These are phyloP conservation scores for Alternaria panax DNA, from an alignment of 2,329 filamentous ascomycete species.

Conservation along the genomic window DNA sequence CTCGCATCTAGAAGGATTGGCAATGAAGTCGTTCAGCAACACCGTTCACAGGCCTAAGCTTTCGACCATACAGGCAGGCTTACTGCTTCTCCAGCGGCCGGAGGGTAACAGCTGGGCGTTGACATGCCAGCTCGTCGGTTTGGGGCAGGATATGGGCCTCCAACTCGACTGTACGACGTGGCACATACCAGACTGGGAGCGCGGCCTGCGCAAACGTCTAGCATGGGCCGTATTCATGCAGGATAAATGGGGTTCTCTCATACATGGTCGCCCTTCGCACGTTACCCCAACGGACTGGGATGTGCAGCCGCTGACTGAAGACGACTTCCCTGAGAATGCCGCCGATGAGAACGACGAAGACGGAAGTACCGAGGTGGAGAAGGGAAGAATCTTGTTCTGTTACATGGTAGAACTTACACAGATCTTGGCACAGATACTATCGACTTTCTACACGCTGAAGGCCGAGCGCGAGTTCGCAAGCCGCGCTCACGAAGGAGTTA, in stretches of 20 bases:
- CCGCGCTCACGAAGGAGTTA: conserved; percentile 55
- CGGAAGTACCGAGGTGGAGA: conserved; percentile 45
- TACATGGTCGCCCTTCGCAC: conserved; percentile 65
- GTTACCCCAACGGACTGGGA: conserved; percentile 65
- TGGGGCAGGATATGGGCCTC: conserved; percentile 52
- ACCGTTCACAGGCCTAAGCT: conserved; percentile 51
- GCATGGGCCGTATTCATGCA: conserved; percentile 72
- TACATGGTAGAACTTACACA: conserved; percentile 61
- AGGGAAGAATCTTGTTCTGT: conserved; percentile 55
- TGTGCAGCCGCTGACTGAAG: conserved; percentile 54
- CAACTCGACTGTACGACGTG: conserved; percentile 67
- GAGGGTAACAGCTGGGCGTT: conserved; percentile 44
- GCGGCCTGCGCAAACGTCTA: conserved; percentile 66
- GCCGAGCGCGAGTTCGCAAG: conserved; percentile 55
- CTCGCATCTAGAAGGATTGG: conserved; percentile 41
- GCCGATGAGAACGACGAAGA: conserved; percentile 45
- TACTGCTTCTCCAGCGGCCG: conserved; percentile 49
- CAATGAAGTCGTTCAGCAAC: conserved; percentile 48
- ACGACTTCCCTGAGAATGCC: conserved; percentile 54
- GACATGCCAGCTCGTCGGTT: conserved; percentile 48
- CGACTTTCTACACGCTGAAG: conserved; percentile 60
- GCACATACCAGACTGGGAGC: conserved; percentile 70
- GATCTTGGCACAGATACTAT: conserved; percentile 60
- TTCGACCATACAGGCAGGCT: conserved; percentile 51
- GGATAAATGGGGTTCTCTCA: conserved; percentile 67